Conservation (phyloP, 2,329 filamentous ascomycete species). For the Pseudogymnoascus sp. region DNA sequence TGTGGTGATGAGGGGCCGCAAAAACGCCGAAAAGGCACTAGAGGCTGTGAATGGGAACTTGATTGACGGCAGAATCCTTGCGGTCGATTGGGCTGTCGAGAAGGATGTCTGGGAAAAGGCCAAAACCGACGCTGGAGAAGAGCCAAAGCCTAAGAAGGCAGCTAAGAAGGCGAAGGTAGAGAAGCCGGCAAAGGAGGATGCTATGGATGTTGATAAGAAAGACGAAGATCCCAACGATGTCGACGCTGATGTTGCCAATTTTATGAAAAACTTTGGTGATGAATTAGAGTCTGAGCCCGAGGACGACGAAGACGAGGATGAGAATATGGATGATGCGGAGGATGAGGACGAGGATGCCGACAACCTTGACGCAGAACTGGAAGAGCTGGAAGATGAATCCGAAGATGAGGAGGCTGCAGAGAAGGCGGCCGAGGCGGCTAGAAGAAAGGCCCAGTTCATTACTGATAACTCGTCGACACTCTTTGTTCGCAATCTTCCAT, state of each 20-base stretch:
- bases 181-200: constrained; percentile 28
- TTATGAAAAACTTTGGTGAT: constrained; percentile 28
- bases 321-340: constrained; percentile 42
- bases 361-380: constrained; percentile 31
- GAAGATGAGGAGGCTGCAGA: constrained; percentile 37
- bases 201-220: constrained; percentile 20
- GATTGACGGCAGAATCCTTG: constrained; percentile 78
- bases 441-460: constrained; percentile 30
- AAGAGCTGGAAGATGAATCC: constrained; percentile 28
- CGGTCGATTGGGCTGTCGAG: constrained; percentile 95
- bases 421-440: constrained; percentile 30
- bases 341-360: constrained; percentile 46
- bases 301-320: constrained; percentile 29
- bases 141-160: constrained; percentile 28
- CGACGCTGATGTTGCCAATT: constrained; percentile 21
- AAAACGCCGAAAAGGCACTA: constrained; percentile 86
- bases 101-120: constrained; percentile 75
- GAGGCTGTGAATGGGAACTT: constrained; percentile 80
- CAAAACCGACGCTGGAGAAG: constrained; percentile 33
- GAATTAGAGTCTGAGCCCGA: constrained; percentile 32
- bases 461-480: constrained; percentile 68
- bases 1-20: constrained; percentile 75
- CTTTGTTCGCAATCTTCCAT: constrained; percentile 92
- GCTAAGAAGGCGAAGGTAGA: constrained; percentile 19
- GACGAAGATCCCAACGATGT: constrained; percentile 34